Base-by-base conservation (phyloP, 768 basidiomycete genomes). In the Russula dissimulans region DNA sequence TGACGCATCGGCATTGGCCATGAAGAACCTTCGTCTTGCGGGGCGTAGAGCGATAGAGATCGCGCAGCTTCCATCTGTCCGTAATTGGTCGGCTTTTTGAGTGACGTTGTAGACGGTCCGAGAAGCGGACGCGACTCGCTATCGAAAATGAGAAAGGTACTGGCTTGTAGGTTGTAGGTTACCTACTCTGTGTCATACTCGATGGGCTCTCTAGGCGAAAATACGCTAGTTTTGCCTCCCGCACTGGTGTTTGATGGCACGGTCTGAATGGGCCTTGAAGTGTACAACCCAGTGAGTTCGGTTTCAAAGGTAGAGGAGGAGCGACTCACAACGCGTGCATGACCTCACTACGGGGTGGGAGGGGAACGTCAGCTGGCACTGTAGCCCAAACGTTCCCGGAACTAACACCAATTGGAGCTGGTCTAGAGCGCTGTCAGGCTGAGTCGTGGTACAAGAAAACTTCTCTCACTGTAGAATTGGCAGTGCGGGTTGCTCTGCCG, bases 111-210 rank as follows among this genome's bases (percentile, higher is more conserved):
- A 2, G 70, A 59, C 0, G 73, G 71, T 17, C 74, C 73, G 10
- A 84, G 75, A 11, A 85, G 74, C 3, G 84, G 84, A 12, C 72
- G 75, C 0, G 75, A 74, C 71, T 85, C 84, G 62, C 84, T 85
- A 59, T 58, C 34, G 50, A 34, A 4, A 38, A 53, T 59, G 34
- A 60, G 54, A 18, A 50, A 66, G 17, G 29, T 22, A 22, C 12
- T 7, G 4, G 10, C 43, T 18, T n/a, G 1, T 34, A 68, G 11
- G 65, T 62, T 34, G 14, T 0, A 29, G 22, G 14, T 36, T 26
- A 47, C 74, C 39, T 66, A 74, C 74, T 74, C 69, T 8, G 63
- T 66, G 32, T 65, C 62, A 32, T 57, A 60, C 4, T 31, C 41
- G 12, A 39, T 49, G n/a, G 43, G 38, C 12, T 61, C 65, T 29